Evolutionary conservation across 1,284 basidiomycete genomes (phyloP).

Genomic region (Sporisorium exsertum): DNA sequence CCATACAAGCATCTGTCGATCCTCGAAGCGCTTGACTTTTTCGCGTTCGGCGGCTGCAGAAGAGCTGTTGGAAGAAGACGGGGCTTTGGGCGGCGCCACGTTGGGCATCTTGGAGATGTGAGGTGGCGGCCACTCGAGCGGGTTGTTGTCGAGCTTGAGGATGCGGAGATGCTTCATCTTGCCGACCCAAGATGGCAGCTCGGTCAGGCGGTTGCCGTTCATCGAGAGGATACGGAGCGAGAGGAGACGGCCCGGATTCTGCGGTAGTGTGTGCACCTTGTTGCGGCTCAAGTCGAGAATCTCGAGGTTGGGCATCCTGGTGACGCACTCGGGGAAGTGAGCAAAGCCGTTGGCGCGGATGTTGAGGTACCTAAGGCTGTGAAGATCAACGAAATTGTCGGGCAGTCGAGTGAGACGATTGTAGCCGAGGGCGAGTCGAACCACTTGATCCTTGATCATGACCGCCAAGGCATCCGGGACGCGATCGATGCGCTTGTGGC

Average conservation of each 20-base stretch:
- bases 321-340: constrained; percentile 82
- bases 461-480: constrained; percentile 51
- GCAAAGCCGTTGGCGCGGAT: constrained; percentile 88
- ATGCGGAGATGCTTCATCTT: constrained; percentile 81
- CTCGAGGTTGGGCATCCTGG: constrained; percentile 82
- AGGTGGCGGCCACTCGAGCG: constrained; percentile 81
- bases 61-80: constrained; percentile 59
- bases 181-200: constrained; percentile 82
- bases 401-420: constrained; percentile 86
- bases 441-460: constrained; percentile 52
- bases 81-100: constrained; percentile 32
- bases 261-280: constrained; percentile 83
- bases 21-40: constrained; percentile 48
- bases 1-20: constrained; percentile 60
- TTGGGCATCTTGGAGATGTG: constrained; percentile 59
- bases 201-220: constrained; percentile 83
- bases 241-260: constrained; percentile 81
- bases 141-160: constrained; percentile 87
- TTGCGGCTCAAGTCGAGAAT: constrained; percentile 95
- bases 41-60: constrained; percentile 54
- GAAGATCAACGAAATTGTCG: constrained; percentile 80
- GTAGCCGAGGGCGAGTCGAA: constrained; percentile 83
- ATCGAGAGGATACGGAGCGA: constrained; percentile 85
- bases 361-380: constrained; percentile 88
- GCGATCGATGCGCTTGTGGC: constrained; percentile 49